These are phyloP conservation scores for Collybia mongolica DNA, from an alignment of 768 basidiomycete genomes.

Conservation along the genomic window DNA sequence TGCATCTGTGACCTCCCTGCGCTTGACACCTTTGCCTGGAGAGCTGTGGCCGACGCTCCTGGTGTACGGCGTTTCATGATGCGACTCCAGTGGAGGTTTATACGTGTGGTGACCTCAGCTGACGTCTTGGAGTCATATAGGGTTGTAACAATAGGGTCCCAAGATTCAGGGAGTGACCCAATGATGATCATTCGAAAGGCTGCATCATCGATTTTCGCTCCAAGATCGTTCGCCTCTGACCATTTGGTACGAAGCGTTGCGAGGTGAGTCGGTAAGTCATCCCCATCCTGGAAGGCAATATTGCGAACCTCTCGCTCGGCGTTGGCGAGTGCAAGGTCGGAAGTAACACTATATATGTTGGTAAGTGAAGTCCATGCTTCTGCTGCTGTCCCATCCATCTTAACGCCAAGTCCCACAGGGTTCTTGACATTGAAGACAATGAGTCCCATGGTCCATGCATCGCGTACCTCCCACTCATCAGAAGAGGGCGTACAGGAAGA, in stretches of 20 bases:
- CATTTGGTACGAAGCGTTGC: slow-evolving; percentile 11
- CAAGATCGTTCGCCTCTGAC: slow-evolving; percentile 12
- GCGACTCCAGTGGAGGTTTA: background rate
- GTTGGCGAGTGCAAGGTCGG: slow-evolving; percentile 7
- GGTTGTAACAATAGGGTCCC: slow-evolving; percentile 11
- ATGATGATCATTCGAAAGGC: slow-evolving; percentile 16
- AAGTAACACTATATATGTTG: slow-evolving; percentile 1
- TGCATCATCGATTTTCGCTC: slow-evolving; percentile 14
- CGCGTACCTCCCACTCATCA: background rate
- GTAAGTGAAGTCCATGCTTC: slow-evolving; percentile 16
- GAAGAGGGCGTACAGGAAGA: background rate
- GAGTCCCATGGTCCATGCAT: slow-evolving; percentile 3
- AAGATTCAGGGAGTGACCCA: slow-evolving; percentile 13
- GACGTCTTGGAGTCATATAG: slow-evolving; percentile 4
- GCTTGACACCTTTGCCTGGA: no score
- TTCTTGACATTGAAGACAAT: slow-evolving; percentile 13
- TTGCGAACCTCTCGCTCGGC: slow-evolving; percentile 6
- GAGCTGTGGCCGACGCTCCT: no score
- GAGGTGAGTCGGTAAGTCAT: slow-evolving; percentile 14
- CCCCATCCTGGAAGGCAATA: slow-evolving; percentile 6
- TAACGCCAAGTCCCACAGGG: slow-evolving; percentile 15
- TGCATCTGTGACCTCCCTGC: no score
- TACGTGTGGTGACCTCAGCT: no score
- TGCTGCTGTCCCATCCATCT: slow-evolving; percentile 11
- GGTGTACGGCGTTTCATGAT: no score